phyloP scores from a whole-genome alignment of 345 rosid genomes.

The Syzygium aqueum region DNA sequence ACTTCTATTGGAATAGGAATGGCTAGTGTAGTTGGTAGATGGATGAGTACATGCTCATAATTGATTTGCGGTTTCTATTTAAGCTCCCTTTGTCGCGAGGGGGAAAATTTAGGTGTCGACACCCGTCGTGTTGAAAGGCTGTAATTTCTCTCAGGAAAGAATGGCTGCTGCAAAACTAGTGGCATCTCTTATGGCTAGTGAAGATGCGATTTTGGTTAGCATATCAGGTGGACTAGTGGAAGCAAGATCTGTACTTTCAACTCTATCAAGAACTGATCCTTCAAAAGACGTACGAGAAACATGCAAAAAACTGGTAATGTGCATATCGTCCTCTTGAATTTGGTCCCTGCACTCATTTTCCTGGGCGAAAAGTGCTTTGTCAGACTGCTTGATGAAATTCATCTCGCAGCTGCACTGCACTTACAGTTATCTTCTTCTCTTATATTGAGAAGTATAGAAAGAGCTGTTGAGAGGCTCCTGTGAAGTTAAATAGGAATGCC shows the following conservation, averaged over 20 bases:
- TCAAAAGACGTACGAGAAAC: conserved; percentile 41
- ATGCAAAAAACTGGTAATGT: conserved; percentile 51
- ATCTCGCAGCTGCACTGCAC: not conserved
- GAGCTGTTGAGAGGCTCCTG: not conserved
- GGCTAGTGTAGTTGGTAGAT: not conserved
- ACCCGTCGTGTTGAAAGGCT: not conserved
- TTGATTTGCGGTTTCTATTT: not conserved
- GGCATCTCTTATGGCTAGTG: conserved; percentile 81
- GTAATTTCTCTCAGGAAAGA: conserved; percentile 49
- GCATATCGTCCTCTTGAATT: conserved; percentile 32
- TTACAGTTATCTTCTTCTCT: not conserved
- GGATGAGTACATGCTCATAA: not conserved
- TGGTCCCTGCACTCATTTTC: not conserved
- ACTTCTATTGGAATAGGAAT: not conserved
- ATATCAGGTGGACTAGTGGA: conserved; percentile 62
- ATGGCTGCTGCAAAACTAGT: conserved; percentile 76
- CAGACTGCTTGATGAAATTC: not conserved
- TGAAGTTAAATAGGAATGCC: not conserved
- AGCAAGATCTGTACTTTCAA: conserved; percentile 54
- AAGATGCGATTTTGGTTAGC: conserved; percentile 52
- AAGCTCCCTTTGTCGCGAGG: too few species aligned
- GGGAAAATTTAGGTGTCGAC: too few species aligned
- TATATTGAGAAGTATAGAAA: not conserved
- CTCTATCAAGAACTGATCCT: conserved; percentile 44
- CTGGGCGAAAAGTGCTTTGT: not conserved